Evolutionary conservation across 352 stramenopile genomes (phyloP), one percentile per base, ranked within the genome.

Genomic region (Pythium myriotylum): DNA sequence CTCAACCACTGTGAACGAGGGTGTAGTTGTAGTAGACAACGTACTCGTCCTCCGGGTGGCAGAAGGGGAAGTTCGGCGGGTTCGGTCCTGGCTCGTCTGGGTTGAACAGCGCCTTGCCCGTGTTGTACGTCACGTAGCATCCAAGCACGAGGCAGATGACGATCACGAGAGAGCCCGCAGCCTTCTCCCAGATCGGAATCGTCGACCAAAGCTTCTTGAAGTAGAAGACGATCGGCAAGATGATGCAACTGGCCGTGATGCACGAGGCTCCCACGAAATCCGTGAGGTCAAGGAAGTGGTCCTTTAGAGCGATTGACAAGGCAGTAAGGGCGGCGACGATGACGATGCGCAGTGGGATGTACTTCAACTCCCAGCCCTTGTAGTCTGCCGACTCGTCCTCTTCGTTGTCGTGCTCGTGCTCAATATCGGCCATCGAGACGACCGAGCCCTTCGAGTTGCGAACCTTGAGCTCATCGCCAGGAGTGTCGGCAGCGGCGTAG

Each of bases 191-290:
- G 42, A 74, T 57, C 1, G 73, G 42, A 6, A 77, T 77, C 29
- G 47, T 57, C 37, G 68, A 71, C 49, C 49, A 56, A n/a, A 56
- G 49, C 49, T 56, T 56, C 29, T 45, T 56, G n/a, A 56, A 56
- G 33, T 89, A 89, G 66, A 89, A 87, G 45, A 81, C 59, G 54
- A 84, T 83, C 14, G 80, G 80, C 32, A 89, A 59, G 43, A 87
- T 79, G 42, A 86, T 87, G 62, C 77, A 89, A 24, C 69, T 75
- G 41, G 81, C 67, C 16, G 77, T 73, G 29, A 85, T 79, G 40
- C 65, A 64, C 58, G 71, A 89, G 4, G 80, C 77, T 20, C 80
- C 80, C n/a, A 87, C 72, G 40, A 89, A 89, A 58, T 89, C 80
- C 13, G 73, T 70, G 29, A 89, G 77, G 50, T 85, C 77, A 10